Evolutionary conservation across 148 eudicot species (phyloP), one percentile per base, ranked within the genome.

Genomic region (Chenopodium quinoa): DNA sequence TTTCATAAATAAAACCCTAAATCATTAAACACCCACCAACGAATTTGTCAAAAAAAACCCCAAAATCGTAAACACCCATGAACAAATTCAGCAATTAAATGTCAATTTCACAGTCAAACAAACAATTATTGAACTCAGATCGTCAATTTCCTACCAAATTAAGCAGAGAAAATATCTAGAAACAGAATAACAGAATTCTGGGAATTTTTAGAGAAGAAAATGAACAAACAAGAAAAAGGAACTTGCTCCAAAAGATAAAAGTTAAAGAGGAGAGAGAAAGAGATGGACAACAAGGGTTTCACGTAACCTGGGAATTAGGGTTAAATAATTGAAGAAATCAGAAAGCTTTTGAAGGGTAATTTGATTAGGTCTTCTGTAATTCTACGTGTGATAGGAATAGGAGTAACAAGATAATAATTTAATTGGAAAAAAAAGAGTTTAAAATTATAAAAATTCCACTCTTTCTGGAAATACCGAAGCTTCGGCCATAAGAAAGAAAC

Each of bases 1-100:
- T 31, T 80, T 71, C 68, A 50, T 71, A 62, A 80, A 71, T 20
- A 68, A 69, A 84, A 74, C 82, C 87, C 86, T 69, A 80, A 82
- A 64, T 70, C 22, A 47, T 40, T 65, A 71, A 67, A 29, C 20
- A 76, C 62, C 78, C 76, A 74, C 37, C 69, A 75, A 75, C 19
- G 13, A 9, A 66, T 58, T 40, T 72, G 65, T 60, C 75, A 76
- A 9, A 75, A 83, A 37, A 78, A 2, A 47, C 80, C 80, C 50
- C 64, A 73, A 46, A 79, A 75, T 70, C 56, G 29, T 60, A 62
- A 69, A 75, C 71, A 84, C 78, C 83, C 83, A 70, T 71, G 0
- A 32, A 77, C 25, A 70, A 65, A 73, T 78, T 78, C 13, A n/a
- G 1, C 80, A 78, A 83, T 76, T 67, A 72, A 71, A 46, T 22